Conservation (phyloP, 164 flowering plant genomes). For the Sextonia rubra region DNA sequence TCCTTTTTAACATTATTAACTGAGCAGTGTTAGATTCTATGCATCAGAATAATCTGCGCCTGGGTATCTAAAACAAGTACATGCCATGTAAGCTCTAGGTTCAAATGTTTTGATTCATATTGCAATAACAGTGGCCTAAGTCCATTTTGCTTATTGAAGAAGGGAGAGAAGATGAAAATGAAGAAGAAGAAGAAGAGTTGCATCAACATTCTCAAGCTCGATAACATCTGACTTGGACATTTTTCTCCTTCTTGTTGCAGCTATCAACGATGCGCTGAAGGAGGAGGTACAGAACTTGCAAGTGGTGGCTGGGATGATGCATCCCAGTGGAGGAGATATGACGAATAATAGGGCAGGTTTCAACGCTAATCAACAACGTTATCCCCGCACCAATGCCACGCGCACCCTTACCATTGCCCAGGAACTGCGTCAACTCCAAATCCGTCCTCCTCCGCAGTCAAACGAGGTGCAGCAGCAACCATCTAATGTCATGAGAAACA, state of each 20-base stretch:
- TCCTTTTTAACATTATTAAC: no score
- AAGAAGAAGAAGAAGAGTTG: no score
- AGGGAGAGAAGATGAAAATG: no score
- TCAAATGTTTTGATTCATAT: no score
- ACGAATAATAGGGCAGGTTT: conserved; percentile 54
- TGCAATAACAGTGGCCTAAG: no score
- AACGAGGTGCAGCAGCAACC: conserved; percentile 38
- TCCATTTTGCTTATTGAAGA: no score
- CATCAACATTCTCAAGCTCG: no score
- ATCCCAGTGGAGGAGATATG: conserved; percentile 64
- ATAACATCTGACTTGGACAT: no score
- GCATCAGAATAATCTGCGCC: no score
- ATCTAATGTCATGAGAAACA: conserved; percentile 31
- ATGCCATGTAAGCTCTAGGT: no score
- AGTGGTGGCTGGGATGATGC: conserved; percentile 68
- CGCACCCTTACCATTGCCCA: conserved; percentile 73
- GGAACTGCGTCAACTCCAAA: conserved; percentile 90
- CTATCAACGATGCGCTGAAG: conserved; percentile 83
- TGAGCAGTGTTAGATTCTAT: no score
- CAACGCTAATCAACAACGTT: conserved; percentile 58
- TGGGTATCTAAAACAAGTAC: no score
- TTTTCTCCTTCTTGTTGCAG: conserved; percentile 24
- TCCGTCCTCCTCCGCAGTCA: conserved; percentile 81
- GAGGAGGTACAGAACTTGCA: conserved; percentile 94
- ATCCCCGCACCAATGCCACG: conserved; percentile 55